Percentiles rank a stretch among this genome's conserved stretches.
These are phyloP conservation scores for Flaveria floridana DNA, from an alignment of 140 eudicot genomes.

Conservation along the genomic window DNA sequence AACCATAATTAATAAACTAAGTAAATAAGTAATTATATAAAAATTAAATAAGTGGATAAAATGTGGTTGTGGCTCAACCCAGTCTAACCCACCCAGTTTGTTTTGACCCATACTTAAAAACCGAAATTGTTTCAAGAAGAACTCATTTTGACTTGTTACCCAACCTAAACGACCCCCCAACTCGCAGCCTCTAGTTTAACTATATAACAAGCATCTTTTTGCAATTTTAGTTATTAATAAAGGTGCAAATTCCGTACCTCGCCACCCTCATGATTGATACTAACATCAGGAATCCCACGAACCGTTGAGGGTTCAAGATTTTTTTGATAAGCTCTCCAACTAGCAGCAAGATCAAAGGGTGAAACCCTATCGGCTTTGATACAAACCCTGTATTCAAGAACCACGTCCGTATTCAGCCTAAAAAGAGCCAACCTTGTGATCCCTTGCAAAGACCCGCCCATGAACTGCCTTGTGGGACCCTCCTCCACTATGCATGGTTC, in stretches of 20 bases:
- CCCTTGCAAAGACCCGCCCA: constrained; percentile 75
- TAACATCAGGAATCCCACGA: constrained; percentile 94
- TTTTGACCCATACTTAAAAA: not conserved
- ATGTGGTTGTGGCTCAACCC: not conserved
- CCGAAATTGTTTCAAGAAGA: not conserved
- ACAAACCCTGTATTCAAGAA: constrained; percentile 70
- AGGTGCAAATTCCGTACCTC: constrained; percentile 51
- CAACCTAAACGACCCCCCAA: not conserved
- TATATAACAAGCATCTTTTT: not conserved
- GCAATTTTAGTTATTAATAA: not conserved
- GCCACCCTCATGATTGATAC: constrained; percentile 54
- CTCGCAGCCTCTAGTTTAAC: not conserved
- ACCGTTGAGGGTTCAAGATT: constrained; percentile 88
- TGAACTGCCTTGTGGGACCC: constrained; percentile 70
- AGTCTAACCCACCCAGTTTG: not conserved
- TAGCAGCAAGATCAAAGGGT: constrained; percentile 97
- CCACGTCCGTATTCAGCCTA: constrained; percentile 52
- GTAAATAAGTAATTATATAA: not conserved
- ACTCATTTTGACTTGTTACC: not conserved
- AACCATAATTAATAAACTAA: not conserved
- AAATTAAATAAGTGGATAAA: not conserved
- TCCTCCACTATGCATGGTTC: constrained; percentile 79
- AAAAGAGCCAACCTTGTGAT: constrained; percentile 65
- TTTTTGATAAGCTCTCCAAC: constrained; percentile 92
- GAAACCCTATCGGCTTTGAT: constrained; percentile 80